Evolutionary conservation across 176 grass and related monocot genomes (phyloP).

Genomic region (Carex myosuroides): DNA sequence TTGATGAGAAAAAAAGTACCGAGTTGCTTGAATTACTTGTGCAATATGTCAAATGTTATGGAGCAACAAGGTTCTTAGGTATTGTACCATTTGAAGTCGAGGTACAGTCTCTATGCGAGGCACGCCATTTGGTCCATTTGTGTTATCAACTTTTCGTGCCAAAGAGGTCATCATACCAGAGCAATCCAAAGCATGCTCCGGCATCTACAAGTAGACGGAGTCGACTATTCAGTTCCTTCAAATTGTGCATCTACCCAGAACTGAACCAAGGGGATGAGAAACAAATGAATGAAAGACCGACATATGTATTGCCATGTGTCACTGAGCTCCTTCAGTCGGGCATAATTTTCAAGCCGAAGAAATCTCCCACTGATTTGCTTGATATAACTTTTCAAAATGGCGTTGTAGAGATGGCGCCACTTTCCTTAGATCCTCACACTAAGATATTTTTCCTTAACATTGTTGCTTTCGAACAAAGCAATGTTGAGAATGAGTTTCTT

Average conservation of each 20-base stretch:
- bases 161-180: neutral
- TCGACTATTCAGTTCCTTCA: neutral
- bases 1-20: neutral
- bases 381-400: constrained; percentile 14
- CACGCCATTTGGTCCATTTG: neutral
- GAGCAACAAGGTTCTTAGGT: neutral
- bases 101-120: neutral
- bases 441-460: constrained; percentile 7
- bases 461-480: constrained; percentile 18
- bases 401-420: neutral
- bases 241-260: neutral
- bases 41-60: neutral
- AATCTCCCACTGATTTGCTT: neutral
- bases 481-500: neutral
- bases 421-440: neutral
- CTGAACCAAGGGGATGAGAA: neutral
- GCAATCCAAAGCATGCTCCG: neutral
- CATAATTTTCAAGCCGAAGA: neutral
- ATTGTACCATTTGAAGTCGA: neutral
- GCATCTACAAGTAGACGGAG: neutral
- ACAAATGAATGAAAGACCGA: neutral
- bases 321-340: constrained; percentile 6
- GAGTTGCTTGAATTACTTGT: neutral
- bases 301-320: constrained; percentile 6
- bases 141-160: neutral